Evolutionary conservation across 2,329 filamentous ascomycete species (phyloP), one percentile per base, ranked within the genome.

Genomic region (Gaeumannomyces sp.): DNA sequence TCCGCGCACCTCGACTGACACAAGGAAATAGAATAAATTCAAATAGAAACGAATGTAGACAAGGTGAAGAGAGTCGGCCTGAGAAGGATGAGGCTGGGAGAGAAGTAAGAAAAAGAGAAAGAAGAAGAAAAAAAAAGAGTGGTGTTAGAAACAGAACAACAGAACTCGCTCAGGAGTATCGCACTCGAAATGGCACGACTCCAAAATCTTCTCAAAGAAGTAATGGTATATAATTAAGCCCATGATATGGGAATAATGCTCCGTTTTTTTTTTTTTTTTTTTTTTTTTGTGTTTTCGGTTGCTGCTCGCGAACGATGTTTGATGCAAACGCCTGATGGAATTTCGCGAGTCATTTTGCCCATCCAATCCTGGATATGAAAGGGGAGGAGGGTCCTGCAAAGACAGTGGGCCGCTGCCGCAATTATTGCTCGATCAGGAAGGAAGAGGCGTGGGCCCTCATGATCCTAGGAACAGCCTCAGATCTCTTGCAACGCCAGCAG

Each of bases 41-140:
- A 38, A 63, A 25, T 25, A 29, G 33, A 60, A 64, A 64, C 35
- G 19, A 50, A 31, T 31, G 29, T 22, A 60, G n/a, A 27, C 58
- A 65, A 38, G 33, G 4, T 3, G 28, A 62, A 57, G 60, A 58
- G 60, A 35, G 61, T 31, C 61, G 35, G 25, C 59, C 3, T 27
- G 53, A 27, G 4, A n/a, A 53, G 28, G 19, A 31, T 16, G 31
- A 2, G 50, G 60, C 59, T 62, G 25, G 50, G 35, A 60, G 16
- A 59, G 58, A 25, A 16, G 50, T 50, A 59, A n/a, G 25, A 57
- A n/a, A n/a, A 60, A 50, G 25, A 60, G 35, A n/a, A 19, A 53
- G 56, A 61, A 16, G 28, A 45, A 35, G n/a, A 60, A 50, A 22
- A n/a, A 28, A 59, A 60, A 64, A 63, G 35, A 25, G 29, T 5